These are phyloP conservation scores for Candida sanyaensis DNA, from an alignment of 1,139 yeast genomes.

Conservation along the genomic window DNA sequence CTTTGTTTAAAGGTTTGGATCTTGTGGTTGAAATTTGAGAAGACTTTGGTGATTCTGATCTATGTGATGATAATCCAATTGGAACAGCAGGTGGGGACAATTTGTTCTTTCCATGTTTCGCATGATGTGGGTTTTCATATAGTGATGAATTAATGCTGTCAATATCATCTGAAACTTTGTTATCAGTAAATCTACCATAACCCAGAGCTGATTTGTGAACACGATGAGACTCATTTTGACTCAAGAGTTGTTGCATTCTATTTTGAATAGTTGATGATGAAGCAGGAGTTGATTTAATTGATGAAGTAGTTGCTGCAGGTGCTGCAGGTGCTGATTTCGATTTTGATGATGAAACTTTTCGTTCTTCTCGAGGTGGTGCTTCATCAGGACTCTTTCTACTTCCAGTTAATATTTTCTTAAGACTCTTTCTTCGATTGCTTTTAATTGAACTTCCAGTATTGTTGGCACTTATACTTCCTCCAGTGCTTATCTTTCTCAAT, in stretches of 20 bases:
- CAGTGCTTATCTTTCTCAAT: slow-evolving; percentile 44
- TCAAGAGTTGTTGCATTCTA: slow-evolving; percentile 63
- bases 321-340: slow-evolving; percentile 10
- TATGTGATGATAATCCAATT: slow-evolving; percentile 22
- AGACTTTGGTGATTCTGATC: slow-evolving; percentile 1
- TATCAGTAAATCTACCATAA: slow-evolving; percentile 68
- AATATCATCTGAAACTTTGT: slow-evolving; percentile 36
- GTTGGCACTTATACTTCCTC: slow-evolving; percentile 27
- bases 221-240: slow-evolving; percentile 46
- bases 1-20: slow-evolving; percentile 3
- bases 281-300: slow-evolving; percentile 2
- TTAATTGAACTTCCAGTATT: slow-evolving; percentile 24
- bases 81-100: slow-evolving; percentile 38
- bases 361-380: neutral
- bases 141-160: slow-evolving; percentile 33
- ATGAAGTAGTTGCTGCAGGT: neutral
- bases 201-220: slow-evolving; percentile 67
- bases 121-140: slow-evolving; percentile 6
- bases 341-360: slow-evolving; percentile 6
- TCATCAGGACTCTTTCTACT: slow-evolving; percentile 19
- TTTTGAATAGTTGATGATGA: slow-evolving; percentile 49
- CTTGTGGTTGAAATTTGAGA: neutral
- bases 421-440: slow-evolving; percentile 35
- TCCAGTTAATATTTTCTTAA: slow-evolving; percentile 45
- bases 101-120: slow-evolving; percentile 8